These are phyloP conservation scores for Closterium sp. DNA, from an alignment of 139 green algal genomes.

Conservation along the genomic window DNA sequence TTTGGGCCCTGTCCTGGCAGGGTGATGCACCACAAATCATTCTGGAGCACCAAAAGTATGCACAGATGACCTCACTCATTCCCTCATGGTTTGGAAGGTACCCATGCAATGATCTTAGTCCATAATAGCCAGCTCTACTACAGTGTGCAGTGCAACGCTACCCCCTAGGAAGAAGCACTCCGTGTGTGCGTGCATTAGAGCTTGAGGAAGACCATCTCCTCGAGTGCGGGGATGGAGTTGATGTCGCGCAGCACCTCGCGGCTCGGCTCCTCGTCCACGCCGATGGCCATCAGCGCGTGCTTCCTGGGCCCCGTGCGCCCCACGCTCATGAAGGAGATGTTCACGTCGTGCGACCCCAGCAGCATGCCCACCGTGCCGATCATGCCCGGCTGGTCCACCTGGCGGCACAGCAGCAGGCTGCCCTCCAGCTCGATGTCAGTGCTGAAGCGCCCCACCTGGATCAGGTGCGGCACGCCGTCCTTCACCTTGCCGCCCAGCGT, in stretches of 20 bases:
- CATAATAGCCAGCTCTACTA: too few relatives aligned
- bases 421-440: constrained; percentile 79
- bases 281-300: constrained; percentile 92
- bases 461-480: constrained; percentile 72
- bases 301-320: constrained; percentile 49
- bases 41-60: too few relatives aligned
- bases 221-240: constrained; percentile 49
- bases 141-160: too few relatives aligned
- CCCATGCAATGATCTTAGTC: too few relatives aligned
- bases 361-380: constrained; percentile 75
- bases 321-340: constrained; percentile 96
- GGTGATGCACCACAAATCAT: too few relatives aligned
- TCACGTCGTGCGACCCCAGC: constrained; percentile 74
- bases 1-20: too few relatives aligned
- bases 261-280: constrained; percentile 73
- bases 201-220: constrained; percentile 55
- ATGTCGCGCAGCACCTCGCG: constrained; percentile 54
- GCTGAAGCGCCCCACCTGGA: constrained; percentile 80
- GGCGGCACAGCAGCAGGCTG: constrained; percentile 71
- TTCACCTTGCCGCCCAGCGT: constrained; percentile 41
- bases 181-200: too few relatives aligned
- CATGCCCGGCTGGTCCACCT: constrained; percentile 90
- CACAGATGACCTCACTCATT: too few relatives aligned
- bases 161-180: too few relatives aligned
- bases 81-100: too few relatives aligned